Conservation (phyloP, 2,329 filamentous ascomycete genomes). For the Ampelomyces quisqualis region DNA sequence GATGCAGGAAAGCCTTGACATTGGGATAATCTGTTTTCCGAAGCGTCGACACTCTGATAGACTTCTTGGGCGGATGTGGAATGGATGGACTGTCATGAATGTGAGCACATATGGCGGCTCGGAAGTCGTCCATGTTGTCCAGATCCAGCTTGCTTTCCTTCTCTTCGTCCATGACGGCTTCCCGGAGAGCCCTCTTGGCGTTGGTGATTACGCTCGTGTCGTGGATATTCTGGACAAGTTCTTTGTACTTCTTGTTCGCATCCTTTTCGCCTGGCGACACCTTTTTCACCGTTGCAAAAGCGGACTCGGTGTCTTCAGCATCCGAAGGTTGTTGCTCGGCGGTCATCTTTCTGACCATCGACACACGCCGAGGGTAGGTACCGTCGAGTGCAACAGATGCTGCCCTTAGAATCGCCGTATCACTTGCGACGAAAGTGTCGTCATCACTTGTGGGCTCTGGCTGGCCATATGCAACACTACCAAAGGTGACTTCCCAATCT, state of each 20-base stretch:
- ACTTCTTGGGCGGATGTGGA: slow-evolving; percentile 52
- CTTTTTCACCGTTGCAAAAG: slow-evolving; percentile 45
- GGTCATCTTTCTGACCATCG: slow-evolving; percentile 43
- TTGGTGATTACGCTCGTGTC: slow-evolving; percentile 35
- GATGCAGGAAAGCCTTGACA: slow-evolving; percentile 50
- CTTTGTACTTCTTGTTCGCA: slow-evolving; percentile 47
- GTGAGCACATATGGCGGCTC: slow-evolving; percentile 53
- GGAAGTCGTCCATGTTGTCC: slow-evolving; percentile 45
- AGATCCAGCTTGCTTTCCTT: slow-evolving; percentile 36
- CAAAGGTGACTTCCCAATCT: slow-evolving; percentile 54
- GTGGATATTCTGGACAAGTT: slow-evolving; percentile 41
- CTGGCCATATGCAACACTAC: slow-evolving; percentile 27
- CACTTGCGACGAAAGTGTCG: slow-evolving; percentile 46
- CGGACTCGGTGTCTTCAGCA: slow-evolving; percentile 33
- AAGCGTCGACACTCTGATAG: slow-evolving; percentile 53
- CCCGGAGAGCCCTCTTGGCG: slow-evolving; percentile 26
- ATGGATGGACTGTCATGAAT: slow-evolving; percentile 53
- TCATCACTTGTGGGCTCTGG: slow-evolving; percentile 37
- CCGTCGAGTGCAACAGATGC: slow-evolving; percentile 33
- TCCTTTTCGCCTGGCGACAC: slow-evolving; percentile 49
- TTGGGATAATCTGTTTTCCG: slow-evolving; percentile 47
- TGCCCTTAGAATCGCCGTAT: slow-evolving; percentile 51
- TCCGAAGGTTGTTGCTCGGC: slow-evolving; percentile 40
- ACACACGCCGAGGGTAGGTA: slow-evolving; percentile 15
- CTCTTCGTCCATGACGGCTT: slow-evolving; percentile 29